phyloP scores from a whole-genome alignment of 139 green algal genomes.

The Chlorella sorokiniana region DNA sequence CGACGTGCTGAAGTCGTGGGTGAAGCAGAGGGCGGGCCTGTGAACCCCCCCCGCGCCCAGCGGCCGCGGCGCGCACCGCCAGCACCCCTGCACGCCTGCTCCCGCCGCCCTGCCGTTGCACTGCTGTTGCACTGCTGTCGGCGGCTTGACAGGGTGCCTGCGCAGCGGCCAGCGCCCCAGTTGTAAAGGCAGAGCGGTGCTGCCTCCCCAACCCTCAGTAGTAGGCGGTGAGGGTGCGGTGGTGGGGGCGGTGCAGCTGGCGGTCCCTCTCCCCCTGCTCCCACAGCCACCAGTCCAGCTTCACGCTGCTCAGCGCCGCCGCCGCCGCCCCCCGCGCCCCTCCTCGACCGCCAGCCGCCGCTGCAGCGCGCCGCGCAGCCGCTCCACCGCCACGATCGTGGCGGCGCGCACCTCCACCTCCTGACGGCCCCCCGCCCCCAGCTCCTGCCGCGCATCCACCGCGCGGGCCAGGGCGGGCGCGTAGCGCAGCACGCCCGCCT shows the following conservation, averaged over 20 bases:
- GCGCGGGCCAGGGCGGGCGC: constrained; percentile 33
- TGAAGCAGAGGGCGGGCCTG: constrained; percentile 5
- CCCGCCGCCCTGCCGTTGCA: not conserved
- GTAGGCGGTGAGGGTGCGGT: constrained; percentile 77
- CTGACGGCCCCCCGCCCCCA: constrained; percentile 57
- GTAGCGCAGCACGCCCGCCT: constrained; percentile 74
- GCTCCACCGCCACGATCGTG: constrained; percentile 74
- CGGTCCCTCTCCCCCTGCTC: constrained; percentile 65
- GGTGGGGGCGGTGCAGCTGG: constrained; percentile 61
- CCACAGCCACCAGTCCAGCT: constrained; percentile 90
- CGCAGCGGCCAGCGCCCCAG: no score
- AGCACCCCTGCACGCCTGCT: not conserved
- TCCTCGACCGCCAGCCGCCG: not conserved
- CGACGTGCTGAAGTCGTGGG: not conserved
- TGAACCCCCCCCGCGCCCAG: not conserved
- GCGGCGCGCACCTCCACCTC: constrained; percentile 80
- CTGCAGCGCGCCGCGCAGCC: constrained; percentile 46
- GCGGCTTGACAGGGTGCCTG: not conserved
- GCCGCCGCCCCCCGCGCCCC: not conserved
- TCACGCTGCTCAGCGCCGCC: constrained; percentile 40
- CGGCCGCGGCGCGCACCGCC: no score
- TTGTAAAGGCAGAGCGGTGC: no score
- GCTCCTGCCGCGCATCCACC: constrained; percentile 47
- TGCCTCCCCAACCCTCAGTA: constrained; percentile 63
- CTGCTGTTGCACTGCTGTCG: not conserved